Evolutionary conservation across 2,329 filamentous ascomycete species (phyloP), one percentile per base, ranked within the genome.

Genomic region (Penicillium glabrum): DNA sequence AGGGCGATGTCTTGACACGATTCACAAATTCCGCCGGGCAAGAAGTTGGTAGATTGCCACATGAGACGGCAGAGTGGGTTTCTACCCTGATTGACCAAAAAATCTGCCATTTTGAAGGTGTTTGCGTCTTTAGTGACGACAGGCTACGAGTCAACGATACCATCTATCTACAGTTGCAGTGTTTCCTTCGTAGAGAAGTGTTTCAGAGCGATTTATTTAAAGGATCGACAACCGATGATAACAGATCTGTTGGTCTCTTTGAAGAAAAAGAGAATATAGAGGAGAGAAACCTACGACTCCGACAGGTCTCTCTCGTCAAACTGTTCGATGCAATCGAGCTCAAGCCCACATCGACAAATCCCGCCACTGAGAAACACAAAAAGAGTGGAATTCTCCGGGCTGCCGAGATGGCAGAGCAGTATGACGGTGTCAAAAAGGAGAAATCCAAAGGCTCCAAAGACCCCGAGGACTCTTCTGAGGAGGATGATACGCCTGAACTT

Each of bases 11-110:
- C 6, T 84, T 99, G 58, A 96, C 98, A 26, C 87, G 95, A 1
- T 98, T 99, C 69, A 96, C 90, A 0, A 96, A 91, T 67, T 74
- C 81, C 10, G 83, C 78, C 51, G 93, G 93, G 0, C 86, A 88
- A 53, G 95, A 99, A 72, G 83, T 99, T 47, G 95, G 95, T 4
- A 84, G 95, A 58, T 75, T 99, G 37, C 88, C 92, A 27, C 93
- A 93, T 66, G 93, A 98, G 33, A 87, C 86, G 5, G 92, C 95
- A 4, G 86, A 87, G 58, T 99, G 95, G 93, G 90, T 98, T 6
- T 96, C 95, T 3, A 88, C 92, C 0, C 77, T 99, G 64, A 86
- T 98, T 51, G 95, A 99, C 68, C 92, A 98, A 71, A 88, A 89
- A 31, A 83, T 97, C 3, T 97, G 93, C 78, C 84, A 79, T 23